Evolutionary conservation across 225 moss, liverwort and hornwort species (phyloP), one percentile per base, ranked within the genome.

Genomic region (Pseudoscleropodium purum): DNA sequence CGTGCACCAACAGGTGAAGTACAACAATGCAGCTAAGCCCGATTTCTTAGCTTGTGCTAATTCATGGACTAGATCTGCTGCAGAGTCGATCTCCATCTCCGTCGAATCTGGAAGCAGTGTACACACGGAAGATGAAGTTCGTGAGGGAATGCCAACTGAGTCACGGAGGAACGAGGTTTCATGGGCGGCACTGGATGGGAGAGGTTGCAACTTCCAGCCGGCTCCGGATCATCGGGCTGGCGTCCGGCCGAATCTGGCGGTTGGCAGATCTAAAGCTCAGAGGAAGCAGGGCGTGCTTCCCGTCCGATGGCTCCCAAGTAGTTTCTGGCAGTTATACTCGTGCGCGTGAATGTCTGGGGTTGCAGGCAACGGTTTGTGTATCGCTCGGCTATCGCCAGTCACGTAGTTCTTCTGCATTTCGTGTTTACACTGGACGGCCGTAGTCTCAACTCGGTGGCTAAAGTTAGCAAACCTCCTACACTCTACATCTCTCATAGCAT

Each of bases 221-320:
- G 83, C 66, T 62, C 82, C 63, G 31, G 63, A 63, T 83, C 75
- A 77, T 84, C 90, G 30, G 74, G 67, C 25, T 75, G 67, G 90
- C 73, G 88, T 85, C 88, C 85, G 88, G 85, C 81, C 57, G 81
- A 85, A 85, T 86, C 81, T 74, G 82, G 80, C 29, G 85, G 82
- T 63, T 75, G 88, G 81, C 85, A 81, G 57, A 67, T 57, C 43
- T 59, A 56, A 29, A 39, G 77, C 68, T 75, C 70, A 87, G 52
- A 83, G 66, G 79, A 88, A 84, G 37, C 62, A 60, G 69, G 62
- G 52, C 43, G 31, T 54, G 31, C 59, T 65, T 45, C 57, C 33
- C 34, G 56, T 63, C 67, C 67, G 75, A 81, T 80, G 66, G 57
- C 82, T 47, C 74, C 57, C 14, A 67, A 68, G 66, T 60, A 47